Conservation (phyloP, 352 stramenopile genomes). For the Globisporangium uncinulatum region DNA sequence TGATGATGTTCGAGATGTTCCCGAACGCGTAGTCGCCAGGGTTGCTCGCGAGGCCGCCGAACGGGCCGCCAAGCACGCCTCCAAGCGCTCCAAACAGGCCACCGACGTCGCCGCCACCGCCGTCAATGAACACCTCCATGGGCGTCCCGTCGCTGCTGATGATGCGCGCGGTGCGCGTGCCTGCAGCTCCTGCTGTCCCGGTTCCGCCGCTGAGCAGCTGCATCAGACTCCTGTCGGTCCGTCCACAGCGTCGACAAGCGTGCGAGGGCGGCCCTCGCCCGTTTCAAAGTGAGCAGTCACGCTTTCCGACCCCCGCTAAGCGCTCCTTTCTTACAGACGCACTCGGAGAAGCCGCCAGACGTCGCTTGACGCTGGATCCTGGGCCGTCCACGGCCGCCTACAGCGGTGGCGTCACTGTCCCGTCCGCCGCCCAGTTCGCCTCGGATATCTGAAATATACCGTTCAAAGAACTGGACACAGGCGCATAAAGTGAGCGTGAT, state of each 20-base stretch:
- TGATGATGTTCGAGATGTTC: constrained; percentile 80
- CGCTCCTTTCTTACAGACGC: neutral
- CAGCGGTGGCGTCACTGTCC: constrained; percentile 15
- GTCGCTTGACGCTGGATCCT: constrained; percentile 7
- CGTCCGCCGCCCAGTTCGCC: constrained; percentile 26
- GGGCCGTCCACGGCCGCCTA: neutral
- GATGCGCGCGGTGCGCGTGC: constrained; percentile 35
- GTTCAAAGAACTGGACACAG: constrained; percentile 14
- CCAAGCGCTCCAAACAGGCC: constrained; percentile 57
- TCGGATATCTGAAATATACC: constrained; percentile 22
- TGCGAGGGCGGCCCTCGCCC: neutral
- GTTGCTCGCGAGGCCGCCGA: constrained; percentile 48
- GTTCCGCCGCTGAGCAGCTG: constrained; percentile 34
- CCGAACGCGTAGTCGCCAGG: constrained; percentile 82
- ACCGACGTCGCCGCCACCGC: constrained; percentile 24
- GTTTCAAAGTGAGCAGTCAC: neutral
- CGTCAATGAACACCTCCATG: constrained; percentile 65
- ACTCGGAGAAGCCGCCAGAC: constrained; percentile 11
- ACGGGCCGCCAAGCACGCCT: constrained; percentile 34
- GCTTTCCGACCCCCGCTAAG: no score
- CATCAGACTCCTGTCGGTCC: constrained; percentile 26
- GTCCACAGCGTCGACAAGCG: neutral
- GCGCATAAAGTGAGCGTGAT: neutral
- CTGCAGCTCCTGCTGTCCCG: constrained; percentile 10
- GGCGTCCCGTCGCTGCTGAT: constrained; percentile 62